Base-by-base conservation (phyloP, 768 basidiomycete genomes). In the Daedaleopsis nitida region DNA sequence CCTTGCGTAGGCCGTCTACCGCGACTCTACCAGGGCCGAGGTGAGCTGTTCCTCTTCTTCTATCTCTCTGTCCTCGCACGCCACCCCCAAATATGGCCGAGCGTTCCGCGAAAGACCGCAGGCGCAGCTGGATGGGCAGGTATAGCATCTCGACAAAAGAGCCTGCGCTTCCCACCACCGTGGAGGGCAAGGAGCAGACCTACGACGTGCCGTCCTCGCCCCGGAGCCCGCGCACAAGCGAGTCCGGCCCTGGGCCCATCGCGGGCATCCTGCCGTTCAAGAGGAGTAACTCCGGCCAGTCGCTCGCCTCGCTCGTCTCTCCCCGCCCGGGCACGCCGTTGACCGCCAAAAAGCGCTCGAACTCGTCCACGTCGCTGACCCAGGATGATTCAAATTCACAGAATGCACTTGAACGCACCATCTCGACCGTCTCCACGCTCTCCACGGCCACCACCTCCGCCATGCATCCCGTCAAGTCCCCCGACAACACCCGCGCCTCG, bases 361-460 rank as follows among this genome's bases (percentile, higher is more conserved):
- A 72, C 19, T 77, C 67, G 38, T 64, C 70, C 39, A 69, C 64
- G 52, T 63, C 69, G 63, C 74, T 76, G 43, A 74, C 73, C 45
- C 73, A 72, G 57, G 69, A 82, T 70, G 73, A 80, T 52, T 72
- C 80, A 54, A 79, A 83, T 68, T 68, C 77, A 55, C 81, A 85
- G 75, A 81, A 82, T 70, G 83, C 81, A 39, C 77, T 87, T 52
- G 82, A 85, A 53, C 83, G 78, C 61, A 75, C 70, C 35, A 61
- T 63, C 52, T 75, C 75, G 55, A 74, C 70, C 34, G 59, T 62
- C 44, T 75, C 75, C 48, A 62, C 63, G 27, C 65, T 65, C 53
- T 63, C 64, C 53, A 65, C 68, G 23, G 57, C 48, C 54, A 48
- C 62, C 45, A 43, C 35, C 55, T 32, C 27, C 27, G 7, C 61